Conservation (phyloP, 345 rosid genomes). For the Rhizophora apiculata region DNA sequence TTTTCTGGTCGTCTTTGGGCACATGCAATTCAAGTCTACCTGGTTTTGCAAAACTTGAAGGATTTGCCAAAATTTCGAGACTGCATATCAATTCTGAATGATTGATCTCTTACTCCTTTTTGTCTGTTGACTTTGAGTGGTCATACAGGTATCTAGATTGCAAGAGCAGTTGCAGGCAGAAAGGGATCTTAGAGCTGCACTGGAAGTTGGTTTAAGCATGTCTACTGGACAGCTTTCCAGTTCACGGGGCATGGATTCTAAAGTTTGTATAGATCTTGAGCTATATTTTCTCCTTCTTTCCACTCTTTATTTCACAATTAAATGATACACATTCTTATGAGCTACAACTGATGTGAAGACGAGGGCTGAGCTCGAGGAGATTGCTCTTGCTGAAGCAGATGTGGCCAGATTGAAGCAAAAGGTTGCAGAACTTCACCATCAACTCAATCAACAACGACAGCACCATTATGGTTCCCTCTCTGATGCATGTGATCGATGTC, state of each 20-base stretch:
- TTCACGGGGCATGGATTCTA: conserved; percentile 90
- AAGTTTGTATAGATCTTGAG: conserved; percentile 48
- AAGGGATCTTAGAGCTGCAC: conserved; percentile 95
- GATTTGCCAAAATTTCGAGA: not conserved
- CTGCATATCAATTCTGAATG: not conserved
- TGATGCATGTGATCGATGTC: conserved; percentile 71
- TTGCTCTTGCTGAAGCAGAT: conserved; percentile 99
- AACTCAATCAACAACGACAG: conserved; percentile 95
- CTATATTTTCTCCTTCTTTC: conserved; percentile 8
- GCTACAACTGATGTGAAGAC: conserved; percentile 60
- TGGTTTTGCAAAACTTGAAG: not conserved
- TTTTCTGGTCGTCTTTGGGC: not conserved
- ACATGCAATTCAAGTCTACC: not conserved
- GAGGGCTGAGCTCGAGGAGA: conserved; percentile 99
- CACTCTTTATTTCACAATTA: not conserved
- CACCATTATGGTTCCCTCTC: conserved; percentile 75
- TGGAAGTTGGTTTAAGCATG: conserved; percentile 99
- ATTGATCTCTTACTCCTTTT: not conserved
- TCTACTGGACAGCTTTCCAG: conserved; percentile 80
- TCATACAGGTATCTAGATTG: conserved; percentile 75
- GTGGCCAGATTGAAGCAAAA: conserved; percentile 98
- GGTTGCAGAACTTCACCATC: conserved; percentile 98
- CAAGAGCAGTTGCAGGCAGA: conserved; percentile 99
- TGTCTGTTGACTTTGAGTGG: conserved; percentile 26
- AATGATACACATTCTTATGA: conserved; percentile 23